A percentile compares a stretch with the other conserved stretches of the same genome.
phyloP scores from a whole-genome alignment of 2,329 filamentous ascomycete species.

The Chalaropsis ovoidea region DNA sequence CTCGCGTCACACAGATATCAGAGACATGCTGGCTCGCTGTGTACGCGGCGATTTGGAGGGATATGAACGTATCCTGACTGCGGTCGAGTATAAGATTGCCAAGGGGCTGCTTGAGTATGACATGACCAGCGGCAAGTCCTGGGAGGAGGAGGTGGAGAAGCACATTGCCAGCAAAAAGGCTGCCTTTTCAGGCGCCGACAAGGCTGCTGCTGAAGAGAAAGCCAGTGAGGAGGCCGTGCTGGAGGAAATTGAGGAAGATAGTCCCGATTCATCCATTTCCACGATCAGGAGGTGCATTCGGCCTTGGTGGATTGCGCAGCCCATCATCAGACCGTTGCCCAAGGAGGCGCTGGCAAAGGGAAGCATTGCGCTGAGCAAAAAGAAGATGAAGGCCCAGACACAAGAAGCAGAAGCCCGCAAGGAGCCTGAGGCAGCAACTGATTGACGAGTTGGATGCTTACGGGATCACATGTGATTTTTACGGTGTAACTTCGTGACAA shows the following conservation, averaged over 20 bases:
- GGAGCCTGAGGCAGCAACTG: not conserved
- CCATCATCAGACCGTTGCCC: constrained; percentile 75
- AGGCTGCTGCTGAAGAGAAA: constrained; percentile 27
- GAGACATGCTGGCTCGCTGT: constrained; percentile 67
- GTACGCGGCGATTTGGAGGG: constrained; percentile 60
- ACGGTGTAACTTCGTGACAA: not conserved
- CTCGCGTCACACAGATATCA: constrained; percentile 66
- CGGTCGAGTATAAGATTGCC: constrained; percentile 67
- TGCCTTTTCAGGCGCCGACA: constrained; percentile 20
- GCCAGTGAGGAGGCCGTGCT: constrained; percentile 29
- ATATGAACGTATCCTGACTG: constrained; percentile 63
- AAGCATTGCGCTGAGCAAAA: constrained; percentile 63
- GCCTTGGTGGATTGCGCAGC: constrained; percentile 85
- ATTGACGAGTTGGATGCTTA: not conserved
- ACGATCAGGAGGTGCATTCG: constrained; percentile 64
- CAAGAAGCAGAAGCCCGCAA: constrained; percentile 26
- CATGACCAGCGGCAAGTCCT: constrained; percentile 41
- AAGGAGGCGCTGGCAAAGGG: constrained; percentile 80
- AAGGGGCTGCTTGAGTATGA: constrained; percentile 61
- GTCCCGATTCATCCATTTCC: constrained; percentile 38
- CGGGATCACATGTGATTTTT: too few relatives aligned
- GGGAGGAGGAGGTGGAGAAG: constrained; percentile 35
- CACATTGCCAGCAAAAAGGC: constrained; percentile 25
- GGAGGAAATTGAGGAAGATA: constrained; percentile 41
- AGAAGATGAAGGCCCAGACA: constrained; percentile 42